Base-by-base conservation (phyloP, 345 rosid species). In the Linum lewisii region DNA sequence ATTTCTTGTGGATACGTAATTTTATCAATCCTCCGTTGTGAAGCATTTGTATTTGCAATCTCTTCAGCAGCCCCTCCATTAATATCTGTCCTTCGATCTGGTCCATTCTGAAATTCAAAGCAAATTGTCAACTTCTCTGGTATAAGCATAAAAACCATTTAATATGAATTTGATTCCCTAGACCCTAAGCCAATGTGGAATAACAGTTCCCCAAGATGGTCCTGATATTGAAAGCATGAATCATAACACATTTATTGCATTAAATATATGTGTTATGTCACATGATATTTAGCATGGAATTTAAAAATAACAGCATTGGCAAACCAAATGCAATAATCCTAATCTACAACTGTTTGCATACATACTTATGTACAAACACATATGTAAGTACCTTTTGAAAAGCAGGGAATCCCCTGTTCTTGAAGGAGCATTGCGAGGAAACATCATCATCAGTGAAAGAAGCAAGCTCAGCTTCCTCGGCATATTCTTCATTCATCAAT, bases 371-470 rank as follows among this genome's bases (percentile, higher is more conserved):
- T 42, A 42, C 18, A 4, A 19, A 52, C 5, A 11, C 7, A 24
- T 24, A 52, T 55, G 24, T 22, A 25, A 54, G 45, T 68, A 84
- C 97, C 87, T 75, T 78, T 66, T 64, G 78, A 67, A 62, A 80
- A 26, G 81, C 68, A 68, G 81, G 79, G 51, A 82, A 66, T 51
- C 76, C 73, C 18, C 75, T 75, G 69, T 74, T 81, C 37, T 75
- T 73, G 65, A 73, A 58, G 63, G 96, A 92, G n/a, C 95, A 84
- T 22, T 77, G 96, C 10, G 93, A 83, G 63, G 95, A 84, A 64
- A 72, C 76, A 72, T 86, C 96, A 66, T 88, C 98, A 58, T 86
- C 90, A 18, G 87, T 80, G 63, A 79, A 75, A 61, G 88, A 80
- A 42, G 82, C 77, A 71, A 62, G 36, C 72, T 88, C 96, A 24